Base-by-base conservation (phyloP, 2,329 filamentous ascomycete genomes). In the Alternaria postmessia region DNA sequence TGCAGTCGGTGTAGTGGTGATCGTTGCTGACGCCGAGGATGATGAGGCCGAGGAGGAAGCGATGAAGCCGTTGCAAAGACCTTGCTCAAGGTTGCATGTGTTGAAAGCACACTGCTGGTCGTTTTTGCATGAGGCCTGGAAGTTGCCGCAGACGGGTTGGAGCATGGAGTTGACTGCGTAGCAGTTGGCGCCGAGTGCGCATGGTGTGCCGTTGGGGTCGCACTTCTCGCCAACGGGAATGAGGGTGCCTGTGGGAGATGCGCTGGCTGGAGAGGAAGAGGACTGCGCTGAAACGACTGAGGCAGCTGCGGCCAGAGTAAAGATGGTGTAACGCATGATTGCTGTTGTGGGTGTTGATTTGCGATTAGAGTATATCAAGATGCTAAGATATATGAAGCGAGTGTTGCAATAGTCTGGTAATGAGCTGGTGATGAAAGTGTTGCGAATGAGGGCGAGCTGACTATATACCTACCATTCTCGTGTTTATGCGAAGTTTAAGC, bases 71-170 rank as follows among this genome's bases (percentile, higher is more conserved):
- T 69, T 70, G 57, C 68, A 70, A 34, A 68, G 44, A 11, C 66
- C 66, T 36, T 57, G 14, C 22, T 34, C 7, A 1, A 32, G 16
- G 18, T 69, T 65, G 51, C 68, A 69, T 1, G 53, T 65, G 57
- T 70, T 70, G 59, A 62, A 70, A 7, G 66, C 65, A 49, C 66
- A 67, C 47, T 69, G 65, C 39, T 64, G 28, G 54, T 69, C 52
- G 42, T 48, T 65, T 1, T 55, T 66, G 59, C 68, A 69, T 9
- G 56, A 11, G 12, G 68, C 57, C n/a, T 70, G 63, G 53, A 68
- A 69, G 32, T 69, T 69, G 24, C 65, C 66, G 59, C 66, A 70
- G 4, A 55, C 24, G 9, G 63, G 22, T 20, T 59, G 54, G 11
- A 59, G 58, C 43, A 47, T 54, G 1, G 57, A 69, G 58, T 69